Evolutionary conservation across 2,329 filamentous ascomycete species (phyloP).

Genomic region (Penicillium sp.): DNA sequence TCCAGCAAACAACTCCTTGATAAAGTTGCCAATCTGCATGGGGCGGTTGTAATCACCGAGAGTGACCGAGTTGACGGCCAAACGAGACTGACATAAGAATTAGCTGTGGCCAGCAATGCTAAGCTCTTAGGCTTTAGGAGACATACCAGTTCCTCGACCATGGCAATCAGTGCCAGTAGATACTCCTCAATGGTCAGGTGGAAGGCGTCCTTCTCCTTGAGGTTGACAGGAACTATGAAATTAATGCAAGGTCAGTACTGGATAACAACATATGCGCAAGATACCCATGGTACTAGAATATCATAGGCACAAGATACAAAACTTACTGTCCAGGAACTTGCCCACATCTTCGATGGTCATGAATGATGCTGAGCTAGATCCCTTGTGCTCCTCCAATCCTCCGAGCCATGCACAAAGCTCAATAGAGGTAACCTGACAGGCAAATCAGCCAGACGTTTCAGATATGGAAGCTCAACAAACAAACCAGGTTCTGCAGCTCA

Average conservation of each 20-base stretch:
- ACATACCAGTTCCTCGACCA: conserved; percentile 79
- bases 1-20: conserved; percentile 92
- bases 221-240: conserved; percentile 74
- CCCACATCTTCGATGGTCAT: conserved; percentile 88
- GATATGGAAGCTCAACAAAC: conserved; percentile 29
- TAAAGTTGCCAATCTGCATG: conserved; percentile 82
- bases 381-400: conserved; percentile 60
- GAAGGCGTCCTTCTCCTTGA: conserved; percentile 86
- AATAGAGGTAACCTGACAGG: conserved; percentile 57
- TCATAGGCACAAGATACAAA: background rate
- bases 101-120: background rate
- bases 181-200: conserved; percentile 98
- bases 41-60: conserved; percentile 84
- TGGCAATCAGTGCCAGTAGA: conserved; percentile 78
- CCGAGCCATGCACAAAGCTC: conserved; percentile 74
- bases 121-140: background rate
- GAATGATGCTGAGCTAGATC: conserved; percentile 63
- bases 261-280: background rate
- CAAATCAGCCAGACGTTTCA: conserved; percentile 24
- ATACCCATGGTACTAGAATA: background rate
- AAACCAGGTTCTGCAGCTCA: conserved; percentile 75
- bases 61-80: conserved; percentile 93
- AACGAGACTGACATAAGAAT: conserved; percentile 57
- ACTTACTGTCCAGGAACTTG: conserved; percentile 67
- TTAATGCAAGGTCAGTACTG: background rate